Base-by-base conservation (phyloP, 805 yeast species). In the Yamadazyma sp. region DNA sequence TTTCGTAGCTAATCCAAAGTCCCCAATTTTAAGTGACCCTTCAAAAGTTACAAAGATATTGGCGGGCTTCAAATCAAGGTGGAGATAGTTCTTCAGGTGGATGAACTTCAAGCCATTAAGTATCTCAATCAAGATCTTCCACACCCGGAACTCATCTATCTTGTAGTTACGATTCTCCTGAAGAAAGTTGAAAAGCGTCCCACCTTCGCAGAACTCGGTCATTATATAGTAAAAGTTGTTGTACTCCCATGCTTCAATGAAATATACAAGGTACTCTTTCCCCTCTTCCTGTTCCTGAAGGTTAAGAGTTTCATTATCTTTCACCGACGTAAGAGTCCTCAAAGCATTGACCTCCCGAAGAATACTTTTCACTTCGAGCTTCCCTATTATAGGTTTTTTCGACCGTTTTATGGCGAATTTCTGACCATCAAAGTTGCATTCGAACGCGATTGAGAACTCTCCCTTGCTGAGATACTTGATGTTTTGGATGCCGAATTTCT, bases 171-270 rank as follows among this genome's bases (percentile, higher is more conserved):
- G 79, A 56, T 80, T 82, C 47, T 85, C 95, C 21, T 80, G 73
- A 37, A 93, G 60, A 53, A 91, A 93, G 42, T 78, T 77, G 53
- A 82, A 93, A 41, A 93, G 64, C 15, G 93, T 85, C 2, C 98
- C 98, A 55, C 90, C 93, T 53, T 90, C 98, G 63, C 96, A 93
- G 60, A 69, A 90, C 50, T 91, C 97, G 3, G 96, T 88, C 93
- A 89, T 86, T 25, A 93, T 87, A 57, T 91, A 93, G 47, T 83
- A 77, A 48, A 80, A 80, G 31, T 78, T 78, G 53, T 79, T 75
- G 54, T 70, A 71, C 47, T 86, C 95, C 96, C 97, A 91, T 20
- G 84, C 86, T 55, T 87, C 89, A 12, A 87, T 74, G 48, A 86
- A 78, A 46, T 80, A 80, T 30, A 93, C 76, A 25, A 93, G 77